Conservation (phyloP, 805 yeast genomes). For the Starmerella etchellsii region DNA sequence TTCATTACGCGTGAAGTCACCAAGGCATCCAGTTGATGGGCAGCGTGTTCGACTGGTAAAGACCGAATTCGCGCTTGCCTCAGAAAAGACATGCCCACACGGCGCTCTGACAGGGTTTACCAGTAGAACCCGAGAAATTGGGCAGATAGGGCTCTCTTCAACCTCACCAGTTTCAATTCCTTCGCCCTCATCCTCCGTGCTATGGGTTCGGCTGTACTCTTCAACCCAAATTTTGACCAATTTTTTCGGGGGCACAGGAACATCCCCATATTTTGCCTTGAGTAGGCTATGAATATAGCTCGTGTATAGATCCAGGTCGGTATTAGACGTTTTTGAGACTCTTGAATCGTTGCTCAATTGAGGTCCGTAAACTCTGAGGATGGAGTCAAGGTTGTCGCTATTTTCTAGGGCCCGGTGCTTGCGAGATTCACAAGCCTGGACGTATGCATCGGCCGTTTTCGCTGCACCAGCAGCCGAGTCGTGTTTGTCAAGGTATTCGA, state of each 20-base stretch:
- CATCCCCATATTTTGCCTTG: background rate
- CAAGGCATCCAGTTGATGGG: slow-evolving; percentile 13
- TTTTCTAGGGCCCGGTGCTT: background rate
- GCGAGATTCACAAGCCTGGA: background rate
- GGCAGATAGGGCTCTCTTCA: slow-evolving; percentile 9
- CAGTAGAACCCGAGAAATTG: slow-evolving; percentile 6
- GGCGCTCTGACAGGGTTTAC: slow-evolving; percentile 15
- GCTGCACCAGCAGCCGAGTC: background rate
- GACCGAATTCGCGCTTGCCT: background rate
- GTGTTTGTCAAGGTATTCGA: background rate
- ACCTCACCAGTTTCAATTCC: slow-evolving; percentile 4
- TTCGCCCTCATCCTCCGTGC: slow-evolving; percentile 6
- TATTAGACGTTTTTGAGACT: background rate
- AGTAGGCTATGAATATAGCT: background rate
- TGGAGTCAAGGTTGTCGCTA: background rate
- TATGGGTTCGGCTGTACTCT: background rate
- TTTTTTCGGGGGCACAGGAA: background rate
- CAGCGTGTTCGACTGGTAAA: background rate
- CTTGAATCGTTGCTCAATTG: background rate
- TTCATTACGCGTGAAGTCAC: background rate
- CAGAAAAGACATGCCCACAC: slow-evolving; percentile 17
- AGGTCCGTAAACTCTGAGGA: background rate
- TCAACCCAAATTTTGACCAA: background rate
- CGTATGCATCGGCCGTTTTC: background rate
- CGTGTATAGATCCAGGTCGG: background rate